phyloP scores from a whole-genome alignment of 192 early-diverging fungal species.

The Coemansia sp. region DNA sequence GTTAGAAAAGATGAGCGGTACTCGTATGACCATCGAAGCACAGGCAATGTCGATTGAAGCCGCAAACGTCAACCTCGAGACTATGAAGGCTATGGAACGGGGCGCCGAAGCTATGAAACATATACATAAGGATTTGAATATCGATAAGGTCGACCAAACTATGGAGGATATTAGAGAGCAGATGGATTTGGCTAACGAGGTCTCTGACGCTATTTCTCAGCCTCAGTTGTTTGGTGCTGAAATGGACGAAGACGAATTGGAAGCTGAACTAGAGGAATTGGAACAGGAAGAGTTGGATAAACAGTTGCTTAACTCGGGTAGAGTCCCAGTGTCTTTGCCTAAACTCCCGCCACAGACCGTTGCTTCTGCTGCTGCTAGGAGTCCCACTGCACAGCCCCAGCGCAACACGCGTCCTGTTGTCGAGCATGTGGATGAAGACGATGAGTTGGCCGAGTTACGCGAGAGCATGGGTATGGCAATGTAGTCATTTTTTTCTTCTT shows the following conservation, averaged over 20 bases:
- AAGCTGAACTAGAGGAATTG: conserved; percentile 84
- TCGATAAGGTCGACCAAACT: conserved; percentile 91
- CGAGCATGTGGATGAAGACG: conserved; percentile 29
- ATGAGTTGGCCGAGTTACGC: conserved; percentile 48
- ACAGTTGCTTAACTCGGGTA: conserved; percentile 73
- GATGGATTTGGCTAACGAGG: conserved; percentile 94
- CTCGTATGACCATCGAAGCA: conserved; percentile 88
- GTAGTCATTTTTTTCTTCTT: background rate
- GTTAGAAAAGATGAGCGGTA: conserved; percentile 84
- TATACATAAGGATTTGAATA: conserved; percentile 82
- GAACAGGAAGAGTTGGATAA: conserved; percentile 92
- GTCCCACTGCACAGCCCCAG: conserved; percentile 4
- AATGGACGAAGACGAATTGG: conserved; percentile 91
- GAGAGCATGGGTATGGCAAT: conserved; percentile 44
- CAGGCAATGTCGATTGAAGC: conserved; percentile 96
- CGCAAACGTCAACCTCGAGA: conserved; percentile 93
- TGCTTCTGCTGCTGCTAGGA: background rate
- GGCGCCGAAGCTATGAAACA: conserved; percentile 92
- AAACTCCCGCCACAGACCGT: conserved; percentile 22
- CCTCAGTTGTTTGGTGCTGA: conserved; percentile 86
- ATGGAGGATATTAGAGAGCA: conserved; percentile 98
- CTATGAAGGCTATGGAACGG: conserved; percentile 91
- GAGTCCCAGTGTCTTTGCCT: conserved; percentile 63
- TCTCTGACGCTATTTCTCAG: conserved; percentile 89
- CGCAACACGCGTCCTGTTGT: background rate